Base-by-base conservation (phyloP, 768 basidiomycete genomes). In the Russula lepida region DNA sequence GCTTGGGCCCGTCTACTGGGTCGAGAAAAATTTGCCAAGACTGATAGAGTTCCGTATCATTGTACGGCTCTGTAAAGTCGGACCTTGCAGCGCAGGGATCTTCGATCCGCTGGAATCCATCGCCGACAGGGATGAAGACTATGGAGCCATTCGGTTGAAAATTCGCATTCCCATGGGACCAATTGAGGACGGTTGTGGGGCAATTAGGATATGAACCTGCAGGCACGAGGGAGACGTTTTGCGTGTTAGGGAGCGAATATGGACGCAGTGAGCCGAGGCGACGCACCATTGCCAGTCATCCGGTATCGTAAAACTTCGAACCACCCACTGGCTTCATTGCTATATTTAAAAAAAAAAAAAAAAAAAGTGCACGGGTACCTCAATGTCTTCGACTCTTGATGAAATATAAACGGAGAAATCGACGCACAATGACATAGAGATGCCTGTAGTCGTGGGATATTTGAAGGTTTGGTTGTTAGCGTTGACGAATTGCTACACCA, bases 61-160 rank as follows among this genome's bases (percentile, higher is more conserved):
- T 88, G 81, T 93, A 98, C 49, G 76, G 71, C 68, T 94, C 85
- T 68, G 98, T 83, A 70, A 95, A 87, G 71, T 93, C 92, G 30
- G 94, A 92, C 11, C 81, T 77, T 11, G 93, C 89, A 1, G 88
- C 88, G 69, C 95, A 99, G 0, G 93, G 88, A 66, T 95, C 88
- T 77, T 99, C 93, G 43, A 98, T 81, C 77, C 95, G 95, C 71
- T 97, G 92, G 74, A 84, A 90, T 17, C 95, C 95, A 71, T 99
- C 95, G 19, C 79, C 81, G 64, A 92, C 81, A 1, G 94, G 90
- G 3, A 70, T 74, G 68, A 92, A 74, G 43, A 81, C 71, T 61
- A 98, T 82, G 11, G 92, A 95, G 7, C 93, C 93, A 69, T 98
- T 95, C 55, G 75, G 23, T 7, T 4, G 2, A 2, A 21, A 13